Evolutionary conservation across 2,329 filamentous ascomycete genomes (phyloP).

Genomic region (Aspergillus arachidicola): DNA sequence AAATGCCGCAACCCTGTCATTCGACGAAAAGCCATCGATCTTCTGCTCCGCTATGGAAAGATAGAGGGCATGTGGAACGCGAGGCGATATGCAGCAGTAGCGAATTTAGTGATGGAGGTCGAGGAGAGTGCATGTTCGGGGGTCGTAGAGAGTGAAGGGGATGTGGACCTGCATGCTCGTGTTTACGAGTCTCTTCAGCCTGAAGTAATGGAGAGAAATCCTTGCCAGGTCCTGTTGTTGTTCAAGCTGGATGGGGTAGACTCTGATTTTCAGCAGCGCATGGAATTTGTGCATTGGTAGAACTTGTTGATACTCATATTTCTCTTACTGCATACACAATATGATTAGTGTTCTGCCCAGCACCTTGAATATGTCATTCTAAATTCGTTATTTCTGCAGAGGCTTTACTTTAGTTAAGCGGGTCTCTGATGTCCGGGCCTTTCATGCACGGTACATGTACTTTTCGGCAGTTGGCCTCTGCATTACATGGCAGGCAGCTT

Average conservation of each 20-base stretch:
- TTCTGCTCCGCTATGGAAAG: background rate
- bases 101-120: background rate
- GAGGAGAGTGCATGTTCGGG: background rate
- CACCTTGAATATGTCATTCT: background rate
- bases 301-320: background rate
- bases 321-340: background rate
- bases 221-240: background rate
- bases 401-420: too few relatives aligned
- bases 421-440: too few relatives aligned
- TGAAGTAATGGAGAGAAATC: background rate
- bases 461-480: too few relatives aligned
- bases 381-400: background rate
- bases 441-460: too few relatives aligned
- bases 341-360: background rate
- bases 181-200: background rate
- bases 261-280: background rate
- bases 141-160: background rate
- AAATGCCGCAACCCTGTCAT: background rate
- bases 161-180: background rate
- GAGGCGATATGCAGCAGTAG: background rate
- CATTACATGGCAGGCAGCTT: too few relatives aligned
- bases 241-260: background rate
- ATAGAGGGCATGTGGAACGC: constrained; percentile 3
- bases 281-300: background rate
- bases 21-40: background rate